Evolutionary conservation across 75 land plant genomes (phyloP), one percentile per base, ranked within the genome.

Genomic region (Cupressus sempervirens): DNA sequence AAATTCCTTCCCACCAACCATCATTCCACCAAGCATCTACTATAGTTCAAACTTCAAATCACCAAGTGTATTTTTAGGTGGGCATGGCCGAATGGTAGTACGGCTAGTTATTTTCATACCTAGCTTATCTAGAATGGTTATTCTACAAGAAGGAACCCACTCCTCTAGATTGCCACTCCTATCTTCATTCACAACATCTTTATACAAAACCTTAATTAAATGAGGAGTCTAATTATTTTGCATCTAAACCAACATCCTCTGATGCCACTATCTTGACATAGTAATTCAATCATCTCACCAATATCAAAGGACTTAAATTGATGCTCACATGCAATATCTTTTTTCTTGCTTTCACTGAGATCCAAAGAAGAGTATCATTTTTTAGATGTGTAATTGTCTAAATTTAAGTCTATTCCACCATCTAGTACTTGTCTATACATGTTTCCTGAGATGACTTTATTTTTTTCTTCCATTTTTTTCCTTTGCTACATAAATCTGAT

Each of bases 1-100:
- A n/a, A 76, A 96, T 91, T 14, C 96, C 96, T 89, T 96, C 98
- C 96, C 98, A 96, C 98, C 98, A 96, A 54, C 98, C 96, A 90
- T 96, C 97, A 88, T 89, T 92, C 96, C 95, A 91, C 97, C 97
- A 95, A 26, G 90, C 96, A 90, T 94, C 95, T 18, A 96, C 95
- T 29, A 91, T 83, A 32, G 76, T 76, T 48, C 93, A 93, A 83
- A 89, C 76, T 34, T 74, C 76, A 68, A 87, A 36, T 35, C 43
- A 70, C 73, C 62, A 15, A 43, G 81, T 30, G 72, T 75, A 1
- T n/a, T 45, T 40, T 46, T 26, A 32, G 86, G 40, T 84, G 89
- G 93, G 18, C 88, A 86, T 15, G 97, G 98, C 76, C 98, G 86
- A 29, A 95, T 80, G 70, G 93, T 92, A 13, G 86, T 88, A 13